phyloP scores from a whole-genome alignment of 2,329 filamentous ascomycete species.

The Penicillium sp. region DNA sequence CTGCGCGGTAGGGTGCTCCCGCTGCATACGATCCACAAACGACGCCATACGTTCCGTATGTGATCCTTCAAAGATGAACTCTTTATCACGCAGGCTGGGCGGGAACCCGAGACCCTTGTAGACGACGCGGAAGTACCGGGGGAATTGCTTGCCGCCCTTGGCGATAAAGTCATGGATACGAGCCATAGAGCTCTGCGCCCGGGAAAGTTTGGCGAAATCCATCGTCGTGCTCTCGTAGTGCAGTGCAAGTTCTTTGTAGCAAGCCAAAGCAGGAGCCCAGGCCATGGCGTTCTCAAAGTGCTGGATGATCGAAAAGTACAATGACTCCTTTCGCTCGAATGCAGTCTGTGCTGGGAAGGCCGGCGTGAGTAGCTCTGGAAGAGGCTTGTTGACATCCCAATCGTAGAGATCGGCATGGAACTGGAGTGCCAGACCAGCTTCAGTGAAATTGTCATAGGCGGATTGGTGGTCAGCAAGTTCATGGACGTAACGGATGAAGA shows the following conservation, averaged over 20 bases:
- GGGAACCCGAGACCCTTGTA: conserved; percentile 93
- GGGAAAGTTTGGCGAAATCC: conserved; percentile 89
- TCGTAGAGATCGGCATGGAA: conserved; percentile 92
- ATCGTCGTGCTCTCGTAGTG: conserved; percentile 91
- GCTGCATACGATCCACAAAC: conserved; percentile 91
- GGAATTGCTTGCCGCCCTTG: conserved; percentile 77
- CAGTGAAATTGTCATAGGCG: conserved; percentile 76
- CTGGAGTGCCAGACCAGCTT: conserved; percentile 85
- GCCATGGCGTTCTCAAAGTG: conserved; percentile 93
- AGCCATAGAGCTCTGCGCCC: conserved; percentile 87
- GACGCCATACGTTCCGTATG: conserved; percentile 76
- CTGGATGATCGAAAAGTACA: conserved; percentile 95
- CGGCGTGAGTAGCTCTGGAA: conserved; percentile 73
- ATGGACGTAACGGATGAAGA: conserved; percentile 94
- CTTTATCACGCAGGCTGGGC: conserved; percentile 78
- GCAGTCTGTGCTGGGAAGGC: conserved; percentile 80
- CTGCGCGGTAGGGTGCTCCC: conserved; percentile 84
- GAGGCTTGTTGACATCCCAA: conserved; percentile 76
- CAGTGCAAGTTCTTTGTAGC: conserved; percentile 87
- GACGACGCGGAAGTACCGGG: conserved; percentile 88
- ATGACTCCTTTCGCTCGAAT: conserved; percentile 89
- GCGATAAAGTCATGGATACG: conserved; percentile 88
- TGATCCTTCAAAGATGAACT: conserved; percentile 87
- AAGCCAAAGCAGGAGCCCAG: conserved; percentile 85
- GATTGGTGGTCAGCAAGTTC: conserved; percentile 82